Evolutionary conservation across 2,329 filamentous ascomycete species (phyloP).

Genomic region (Thielaviopsis euricoi): DNA sequence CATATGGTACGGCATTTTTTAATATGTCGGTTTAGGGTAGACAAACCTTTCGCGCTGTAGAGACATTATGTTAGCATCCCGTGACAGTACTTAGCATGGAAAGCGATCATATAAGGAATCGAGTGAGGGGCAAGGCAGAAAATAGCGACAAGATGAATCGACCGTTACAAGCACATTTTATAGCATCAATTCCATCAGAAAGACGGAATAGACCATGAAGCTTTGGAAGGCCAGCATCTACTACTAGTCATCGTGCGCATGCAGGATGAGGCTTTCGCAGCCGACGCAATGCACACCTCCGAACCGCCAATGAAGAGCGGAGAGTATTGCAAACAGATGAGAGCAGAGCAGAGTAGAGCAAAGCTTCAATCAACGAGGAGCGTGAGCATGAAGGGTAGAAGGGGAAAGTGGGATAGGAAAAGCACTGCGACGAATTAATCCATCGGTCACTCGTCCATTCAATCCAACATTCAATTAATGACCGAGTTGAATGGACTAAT

Average conservation of each 20-base stretch:
- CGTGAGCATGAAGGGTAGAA: no score
- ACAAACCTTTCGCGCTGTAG: constrained; percentile 12
- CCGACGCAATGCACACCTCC: background rate
- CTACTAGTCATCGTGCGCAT: background rate
- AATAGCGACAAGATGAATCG: background rate
- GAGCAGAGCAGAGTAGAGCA: background rate
- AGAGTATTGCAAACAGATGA: background rate
- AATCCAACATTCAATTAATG: background rate
- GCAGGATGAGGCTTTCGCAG: background rate
- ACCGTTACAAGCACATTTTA: background rate
- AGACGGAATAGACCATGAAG: background rate
- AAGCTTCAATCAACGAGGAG: background rate
- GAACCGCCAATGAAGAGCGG: background rate
- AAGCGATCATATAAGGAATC: background rate
- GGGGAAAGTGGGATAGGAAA: background rate
- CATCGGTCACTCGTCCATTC: background rate
- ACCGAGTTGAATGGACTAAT: constrained; percentile 9
- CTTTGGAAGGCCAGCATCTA: background rate
- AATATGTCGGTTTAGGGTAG: background rate
- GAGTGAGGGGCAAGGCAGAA: background rate
- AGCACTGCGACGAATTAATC: background rate
- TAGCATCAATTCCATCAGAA: background rate
- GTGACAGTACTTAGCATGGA: background rate
- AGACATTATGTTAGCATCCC: constrained; percentile 3
- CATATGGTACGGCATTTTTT: constrained; percentile 1